These are phyloP conservation scores for Rhynchosporium agropyri DNA, from an alignment of 2,329 filamentous ascomycete species.

Conservation along the genomic window DNA sequence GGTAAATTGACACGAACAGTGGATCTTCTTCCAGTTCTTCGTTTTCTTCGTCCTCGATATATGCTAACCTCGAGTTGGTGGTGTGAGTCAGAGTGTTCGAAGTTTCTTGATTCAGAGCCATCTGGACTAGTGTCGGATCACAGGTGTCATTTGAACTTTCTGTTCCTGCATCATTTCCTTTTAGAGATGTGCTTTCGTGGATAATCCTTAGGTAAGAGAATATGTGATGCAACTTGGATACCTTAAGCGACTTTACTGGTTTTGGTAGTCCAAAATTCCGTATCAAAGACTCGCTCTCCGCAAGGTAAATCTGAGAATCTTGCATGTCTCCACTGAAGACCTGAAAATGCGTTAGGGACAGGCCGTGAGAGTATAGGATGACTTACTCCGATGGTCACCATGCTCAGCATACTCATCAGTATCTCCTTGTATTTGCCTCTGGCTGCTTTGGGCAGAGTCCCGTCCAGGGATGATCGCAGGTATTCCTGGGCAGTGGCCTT, in stretches of 20 bases:
- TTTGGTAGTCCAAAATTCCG: conserved; percentile 22
- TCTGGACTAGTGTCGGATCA: neutral
- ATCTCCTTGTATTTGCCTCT: conserved; percentile 29
- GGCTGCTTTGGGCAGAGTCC: conserved; percentile 17
- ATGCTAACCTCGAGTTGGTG: conserved; percentile 19
- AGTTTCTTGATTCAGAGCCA: neutral
- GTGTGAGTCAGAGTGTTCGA: conserved; percentile 2
- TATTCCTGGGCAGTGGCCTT: conserved; percentile 19
- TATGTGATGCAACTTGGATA: conserved; percentile 27
- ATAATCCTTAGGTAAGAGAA: conserved; percentile 30
- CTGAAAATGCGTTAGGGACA: neutral
- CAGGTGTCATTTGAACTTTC: neutral
- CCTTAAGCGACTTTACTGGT: conserved; percentile 27
- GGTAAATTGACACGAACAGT: conserved; percentile 27
- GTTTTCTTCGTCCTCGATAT: conserved; percentile 20
- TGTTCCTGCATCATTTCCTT: neutral
- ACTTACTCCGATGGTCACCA: conserved; percentile 30
- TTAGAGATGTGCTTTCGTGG: conserved; percentile 26
- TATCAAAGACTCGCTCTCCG: conserved; percentile 25
- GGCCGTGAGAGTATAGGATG: neutral
- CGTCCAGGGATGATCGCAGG: conserved; percentile 17
- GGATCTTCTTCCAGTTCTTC: conserved; percentile 28
- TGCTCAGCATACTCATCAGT: conserved; percentile 26
- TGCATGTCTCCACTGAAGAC: conserved; percentile 28
- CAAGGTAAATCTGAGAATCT: conserved; percentile 24